Conservation (phyloP, 768 basidiomycete species). For the Mycena kentingensis region DNA sequence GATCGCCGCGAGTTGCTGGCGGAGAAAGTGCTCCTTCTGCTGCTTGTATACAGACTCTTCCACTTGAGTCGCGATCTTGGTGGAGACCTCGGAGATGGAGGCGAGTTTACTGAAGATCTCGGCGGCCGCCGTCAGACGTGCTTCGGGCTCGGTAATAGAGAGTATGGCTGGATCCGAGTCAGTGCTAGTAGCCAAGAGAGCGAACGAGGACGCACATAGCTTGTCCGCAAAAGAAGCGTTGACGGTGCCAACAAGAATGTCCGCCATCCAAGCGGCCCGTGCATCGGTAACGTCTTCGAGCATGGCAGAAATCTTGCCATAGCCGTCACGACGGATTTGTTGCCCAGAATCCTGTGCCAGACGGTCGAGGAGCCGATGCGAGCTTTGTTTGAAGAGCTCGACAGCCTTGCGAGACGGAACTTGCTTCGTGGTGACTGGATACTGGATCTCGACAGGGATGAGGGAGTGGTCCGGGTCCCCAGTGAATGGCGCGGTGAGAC, state of each 20-base stretch:
- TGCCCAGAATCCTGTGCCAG: constrained; percentile 53
- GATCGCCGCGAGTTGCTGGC: constrained; percentile 81
- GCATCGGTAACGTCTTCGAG: constrained; percentile 70
- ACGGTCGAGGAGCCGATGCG: constrained; percentile 66
- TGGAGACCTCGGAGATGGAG: constrained; percentile 78
- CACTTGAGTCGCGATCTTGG: constrained; percentile 78
- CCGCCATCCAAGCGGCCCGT: constrained; percentile 73
- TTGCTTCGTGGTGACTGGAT: constrained; percentile 45
- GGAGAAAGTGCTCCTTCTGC: constrained; percentile 85
- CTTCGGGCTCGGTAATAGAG: constrained; percentile 57
- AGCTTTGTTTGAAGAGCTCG: constrained; percentile 69
- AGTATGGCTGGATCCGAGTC: constrained; percentile 53
- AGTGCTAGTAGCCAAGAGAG: neutral
- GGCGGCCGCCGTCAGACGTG: constrained; percentile 66
- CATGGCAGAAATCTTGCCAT: constrained; percentile 68
- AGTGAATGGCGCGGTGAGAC: constrained; percentile 46
- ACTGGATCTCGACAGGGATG: constrained; percentile 47
- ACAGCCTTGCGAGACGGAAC: constrained; percentile 56
- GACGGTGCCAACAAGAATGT: constrained; percentile 68
- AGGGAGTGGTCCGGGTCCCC: constrained; percentile 30
- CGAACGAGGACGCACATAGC: constrained; percentile 51
- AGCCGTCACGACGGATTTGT: constrained; percentile 62
- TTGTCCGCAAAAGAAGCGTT: constrained; percentile 71
- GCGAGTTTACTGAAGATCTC: constrained; percentile 73
- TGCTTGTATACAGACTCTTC: constrained; percentile 86